These are phyloP conservation scores for Fraxinus dipetala DNA, from an alignment of 305 asterid species.

Conservation along the genomic window DNA sequence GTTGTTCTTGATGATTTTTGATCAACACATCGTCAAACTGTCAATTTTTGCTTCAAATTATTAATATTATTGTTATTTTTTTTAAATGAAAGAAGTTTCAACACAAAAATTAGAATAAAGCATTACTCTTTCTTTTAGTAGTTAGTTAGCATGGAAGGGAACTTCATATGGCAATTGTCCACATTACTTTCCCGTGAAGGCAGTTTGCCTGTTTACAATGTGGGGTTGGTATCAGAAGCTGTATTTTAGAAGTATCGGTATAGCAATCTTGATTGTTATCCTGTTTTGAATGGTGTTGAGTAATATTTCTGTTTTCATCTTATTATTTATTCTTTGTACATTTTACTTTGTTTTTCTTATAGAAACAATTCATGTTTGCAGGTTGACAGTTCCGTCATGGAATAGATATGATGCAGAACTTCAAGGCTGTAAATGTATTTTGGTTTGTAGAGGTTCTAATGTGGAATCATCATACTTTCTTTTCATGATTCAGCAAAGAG, in stretches of 20 bases:
- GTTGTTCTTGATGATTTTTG: not conserved
- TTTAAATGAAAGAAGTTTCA: not conserved
- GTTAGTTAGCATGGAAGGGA: not conserved
- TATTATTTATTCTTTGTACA: not conserved
- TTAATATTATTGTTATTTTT: not conserved
- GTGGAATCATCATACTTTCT: slow-evolving; percentile 20
- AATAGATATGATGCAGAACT: slow-evolving; percentile 24
- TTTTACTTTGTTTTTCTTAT: not conserved
- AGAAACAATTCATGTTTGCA: slow-evolving; percentile 17
- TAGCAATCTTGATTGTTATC: not conserved
- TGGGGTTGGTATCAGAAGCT: not conserved
- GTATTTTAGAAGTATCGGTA: not conserved
- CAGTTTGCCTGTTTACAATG: not conserved
- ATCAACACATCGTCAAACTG: not conserved
- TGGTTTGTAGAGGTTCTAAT: slow-evolving; percentile 23
- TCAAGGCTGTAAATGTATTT: slow-evolving; percentile 17
- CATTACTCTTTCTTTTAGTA: not conserved
- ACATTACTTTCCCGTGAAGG: not conserved
- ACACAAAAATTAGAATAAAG: not conserved
- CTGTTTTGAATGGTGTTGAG: not conserved
- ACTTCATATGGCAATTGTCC: not conserved
- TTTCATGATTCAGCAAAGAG: slow-evolving; percentile 17
- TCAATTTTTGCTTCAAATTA: not conserved
- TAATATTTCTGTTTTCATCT: not conserved
- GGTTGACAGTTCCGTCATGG: slow-evolving; percentile 20